Base-by-base conservation (phyloP, 2,329 filamentous ascomycete genomes). In the Onygena corvina region DNA sequence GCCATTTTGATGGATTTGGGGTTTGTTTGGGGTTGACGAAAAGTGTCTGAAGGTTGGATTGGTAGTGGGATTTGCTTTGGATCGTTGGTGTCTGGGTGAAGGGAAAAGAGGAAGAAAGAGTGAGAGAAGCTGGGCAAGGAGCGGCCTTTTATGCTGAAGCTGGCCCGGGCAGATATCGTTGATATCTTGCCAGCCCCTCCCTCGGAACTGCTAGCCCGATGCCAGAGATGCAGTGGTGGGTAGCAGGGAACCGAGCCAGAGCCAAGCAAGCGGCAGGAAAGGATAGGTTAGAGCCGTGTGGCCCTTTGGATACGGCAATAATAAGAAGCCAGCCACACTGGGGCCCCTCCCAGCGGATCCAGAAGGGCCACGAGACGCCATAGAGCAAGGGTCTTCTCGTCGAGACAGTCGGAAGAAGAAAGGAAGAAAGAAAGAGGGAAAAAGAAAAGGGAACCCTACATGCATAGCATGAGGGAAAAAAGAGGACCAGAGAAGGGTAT, bases 1-100 rank as follows among this genome's bases (percentile, higher is more conserved):
- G 58, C 59, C 66, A 68, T 69, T 48, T 55, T 66, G 60, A 56
- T 55, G 55, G 56, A 44, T 50, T 56, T 47, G 47, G 49, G 50
- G 51, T 52, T 47, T 54, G 50, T 50, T 50, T 52, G 34, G n/a
- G 36, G 47, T 49, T 48, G 21, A 42, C 36, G n/a, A 27, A 42
- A 21, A 8, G 12, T 48, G 46, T 34, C 29, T 49, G 30, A 34
- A 42, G 48, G 8, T 50, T 36, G 34, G 46, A 14, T 40, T 42
- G 21, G 3, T 48, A 25, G 21, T 23, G 25, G n/a, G 4, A 14
- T n/a, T 42, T 42, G 36, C 36, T 42, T 40, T 36, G 35, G 27
- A 49, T 34, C 46, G 16, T 21, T 52, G n/a, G n/a, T 20, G 21
- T 45, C 50, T 44, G 38, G 49, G 23, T 11, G 23, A 36, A 44